Conservation (phyloP, 2,329 filamentous ascomycete genomes). For the Corniculantispora saksenae region DNA sequence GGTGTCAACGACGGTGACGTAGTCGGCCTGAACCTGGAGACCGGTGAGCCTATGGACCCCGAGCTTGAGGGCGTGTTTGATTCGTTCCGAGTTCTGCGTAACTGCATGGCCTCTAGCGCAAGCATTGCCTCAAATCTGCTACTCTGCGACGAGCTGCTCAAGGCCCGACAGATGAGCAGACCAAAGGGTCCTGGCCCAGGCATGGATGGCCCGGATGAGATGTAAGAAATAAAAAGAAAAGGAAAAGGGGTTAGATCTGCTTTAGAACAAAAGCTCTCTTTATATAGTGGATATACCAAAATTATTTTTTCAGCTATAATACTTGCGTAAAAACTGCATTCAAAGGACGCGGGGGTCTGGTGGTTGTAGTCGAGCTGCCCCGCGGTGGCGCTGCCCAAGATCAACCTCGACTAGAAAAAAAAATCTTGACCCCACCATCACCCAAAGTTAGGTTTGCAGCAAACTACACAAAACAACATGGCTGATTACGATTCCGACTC, state of each 20-base stretch:
- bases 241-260: conserved; percentile 37
- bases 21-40: conserved; percentile 82
- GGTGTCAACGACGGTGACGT: conserved; percentile 81
- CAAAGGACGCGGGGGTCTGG: neutral
- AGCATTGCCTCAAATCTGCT: conserved; percentile 95
- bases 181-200: conserved; percentile 62
- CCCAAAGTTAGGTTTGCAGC: conserved; percentile 13
- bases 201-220: conserved; percentile 61
- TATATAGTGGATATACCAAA: conserved; percentile 28
- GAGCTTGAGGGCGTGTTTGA: conserved; percentile 91
- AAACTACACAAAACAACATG: conserved; percentile 49
- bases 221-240: conserved; percentile 36
- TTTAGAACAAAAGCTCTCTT: conserved; percentile 39
- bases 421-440: conserved; percentile 44
- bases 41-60: conserved; percentile 93
- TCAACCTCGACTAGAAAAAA: conserved; percentile 29
- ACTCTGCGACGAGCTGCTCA: conserved; percentile 94
- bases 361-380: conserved; percentile 22
- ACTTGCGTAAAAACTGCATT: neutral
- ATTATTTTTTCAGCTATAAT: neutral
- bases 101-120: conserved; percentile 89
- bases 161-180: conserved; percentile 91
- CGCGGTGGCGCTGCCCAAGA: conserved; percentile 27
- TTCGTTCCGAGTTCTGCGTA: conserved; percentile 91
- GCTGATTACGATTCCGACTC: conserved; percentile 86